Percentiles rank a stretch among this genome's conserved stretches.
Evolutionary conservation across 495 filamentous ascomycete genomes (phyloP).

Genomic region (Entonaema liquescens): DNA sequence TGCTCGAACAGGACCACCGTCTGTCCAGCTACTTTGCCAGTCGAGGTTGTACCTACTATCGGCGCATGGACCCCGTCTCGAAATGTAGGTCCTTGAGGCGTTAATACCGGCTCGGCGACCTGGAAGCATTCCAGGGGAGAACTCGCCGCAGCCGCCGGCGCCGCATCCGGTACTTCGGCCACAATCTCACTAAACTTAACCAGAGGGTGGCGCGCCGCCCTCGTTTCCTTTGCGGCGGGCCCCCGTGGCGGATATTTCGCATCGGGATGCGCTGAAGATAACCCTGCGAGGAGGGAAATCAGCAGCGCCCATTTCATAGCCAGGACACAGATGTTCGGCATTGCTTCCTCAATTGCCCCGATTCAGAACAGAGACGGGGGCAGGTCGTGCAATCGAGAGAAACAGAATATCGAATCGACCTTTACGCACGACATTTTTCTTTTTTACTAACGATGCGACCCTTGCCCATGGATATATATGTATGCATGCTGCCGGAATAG

Average conservation of each 20-base stretch:
- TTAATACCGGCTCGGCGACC: slow-evolving; percentile 71
- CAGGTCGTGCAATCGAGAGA: slow-evolving; percentile 18
- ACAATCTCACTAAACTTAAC: slow-evolving; percentile 38
- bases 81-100: slow-evolving; percentile 50
- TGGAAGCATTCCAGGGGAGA: slow-evolving; percentile 68
- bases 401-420: slow-evolving; percentile 9
- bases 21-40: slow-evolving; percentile 35
- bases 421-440: slow-evolving; percentile 31
- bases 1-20: slow-evolving; percentile 73
- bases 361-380: slow-evolving; percentile 17
- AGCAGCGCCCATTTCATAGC: slow-evolving; percentile 28
- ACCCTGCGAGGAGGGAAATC: slow-evolving; percentile 28
- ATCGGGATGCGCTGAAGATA: slow-evolving; percentile 33
- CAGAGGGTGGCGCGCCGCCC: slow-evolving; percentile 30
- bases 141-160: slow-evolving; percentile 25
- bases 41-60: slow-evolving; percentile 19
- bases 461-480: slow-evolving; percentile 30
- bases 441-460: slow-evolving; percentile 13
- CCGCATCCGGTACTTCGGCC: slow-evolving; percentile 1
- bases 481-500: not conserved
- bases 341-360: slow-evolving; percentile 29
- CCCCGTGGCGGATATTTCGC: slow-evolving; percentile 26
- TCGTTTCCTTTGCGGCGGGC: slow-evolving; percentile 4
- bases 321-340: slow-evolving; percentile 24
- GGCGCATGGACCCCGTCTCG: slow-evolving; percentile 48